A percentile compares a stretch with the other conserved stretches of the same genome.
These are phyloP conservation scores for Kwoniella botswanensis DNA, from an alignment of 768 basidiomycete genomes.

Conservation along the genomic window DNA sequence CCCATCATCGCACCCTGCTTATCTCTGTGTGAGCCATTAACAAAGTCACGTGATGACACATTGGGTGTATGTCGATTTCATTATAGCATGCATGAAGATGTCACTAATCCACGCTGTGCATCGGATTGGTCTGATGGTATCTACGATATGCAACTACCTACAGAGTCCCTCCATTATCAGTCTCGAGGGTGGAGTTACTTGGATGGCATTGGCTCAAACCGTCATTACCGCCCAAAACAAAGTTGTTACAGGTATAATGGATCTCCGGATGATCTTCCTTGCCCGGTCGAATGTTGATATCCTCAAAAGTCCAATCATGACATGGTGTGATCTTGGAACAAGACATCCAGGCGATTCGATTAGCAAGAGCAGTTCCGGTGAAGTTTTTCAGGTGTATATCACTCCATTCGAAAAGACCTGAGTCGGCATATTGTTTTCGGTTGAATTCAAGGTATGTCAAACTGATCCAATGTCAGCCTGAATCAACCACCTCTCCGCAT, in stretches of 20 bases:
- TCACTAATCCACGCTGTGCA: too few relatives aligned
- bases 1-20: not conserved
- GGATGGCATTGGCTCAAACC: constrained; percentile 45
- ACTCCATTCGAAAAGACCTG: constrained; percentile 41
- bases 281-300: constrained; percentile 38
- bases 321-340: constrained; percentile 42
- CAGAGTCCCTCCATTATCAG: constrained; percentile 19
- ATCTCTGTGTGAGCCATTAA: not conserved
- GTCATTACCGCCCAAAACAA: constrained; percentile 38
- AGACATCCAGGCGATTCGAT: constrained; percentile 39
- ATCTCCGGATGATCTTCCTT: constrained; percentile 39
- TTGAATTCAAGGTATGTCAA: constrained; percentile 33
- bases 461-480: constrained; percentile 14
- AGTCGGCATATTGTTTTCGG: constrained; percentile 29
- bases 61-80: too few relatives aligned
- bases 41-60: not conserved
- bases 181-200: constrained; percentile 36
- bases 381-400: constrained; percentile 43
- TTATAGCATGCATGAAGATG: too few relatives aligned
- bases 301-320: constrained; percentile 35
- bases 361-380: constrained; percentile 33
- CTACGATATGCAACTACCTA: not conserved
- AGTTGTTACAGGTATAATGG: constrained; percentile 45
- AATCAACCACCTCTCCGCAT: not conserved
- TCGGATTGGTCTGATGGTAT: too few relatives aligned